Base-by-base conservation (phyloP, 1,284 basidiomycete genomes). In the Apiotrichum veenhuisii region DNA sequence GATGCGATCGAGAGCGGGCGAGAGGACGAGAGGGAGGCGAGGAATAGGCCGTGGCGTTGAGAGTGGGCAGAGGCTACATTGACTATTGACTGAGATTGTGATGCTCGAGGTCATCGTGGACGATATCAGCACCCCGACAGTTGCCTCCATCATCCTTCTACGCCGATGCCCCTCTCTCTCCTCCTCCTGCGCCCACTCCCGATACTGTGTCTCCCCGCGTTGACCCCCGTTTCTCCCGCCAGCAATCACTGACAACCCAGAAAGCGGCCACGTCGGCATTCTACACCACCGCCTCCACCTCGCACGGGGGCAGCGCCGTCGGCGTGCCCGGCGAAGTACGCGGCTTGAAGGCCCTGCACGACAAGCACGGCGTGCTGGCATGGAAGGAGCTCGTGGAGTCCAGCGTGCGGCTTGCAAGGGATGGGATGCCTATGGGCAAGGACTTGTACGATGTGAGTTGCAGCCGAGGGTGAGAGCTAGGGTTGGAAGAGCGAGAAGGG, bases 371-470 rank as follows among this genome's bases (percentile, higher is more conserved):
- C 1, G 18, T 20, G 23, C 53, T 71, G 22, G 33, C 60, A 20
- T 73, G 70, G 71, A 25, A 25, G 3, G 49, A 55, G 18, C 52
- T 69, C 11, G 57, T 73, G 18, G 46, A 55, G 26, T 61, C 60
- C 15, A 56, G 54, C 12, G 66, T 72, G 20, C 20, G 42, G 11
- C 45, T 72, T 0, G 64, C 68, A 12, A 30, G 30, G 5, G 82
- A 84, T 47, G 88, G 85, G 2, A 87, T 92, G 68, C 91, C 90
- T 25, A 61, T 75, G 40, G 59, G 58, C 17, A 47, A 51, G 27
- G 73, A 78, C 34, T 57, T 69, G 47, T 66, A 57, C 50, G 59
- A 61, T 59, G 61, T 55, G 59, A 69, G 55, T 61, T 30, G 30
- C 12, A 30, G 30, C 30, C 12, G 30, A 7, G 12, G 30, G 7